Conservation (phyloP, 345 rosid species). For the Lumnitzera littorea region DNA sequence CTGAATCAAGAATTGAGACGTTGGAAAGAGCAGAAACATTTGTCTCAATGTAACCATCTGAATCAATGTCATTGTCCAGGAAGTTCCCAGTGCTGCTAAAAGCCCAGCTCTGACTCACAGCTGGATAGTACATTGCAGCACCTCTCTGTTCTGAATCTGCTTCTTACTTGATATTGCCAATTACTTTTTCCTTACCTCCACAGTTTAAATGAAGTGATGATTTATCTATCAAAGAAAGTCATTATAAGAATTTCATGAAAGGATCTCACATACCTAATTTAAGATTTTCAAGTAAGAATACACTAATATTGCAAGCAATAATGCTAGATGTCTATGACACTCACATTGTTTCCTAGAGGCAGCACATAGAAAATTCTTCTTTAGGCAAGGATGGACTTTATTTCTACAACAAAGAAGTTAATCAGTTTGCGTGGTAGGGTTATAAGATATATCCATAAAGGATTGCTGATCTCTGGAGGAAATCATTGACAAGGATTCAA, state of each 20-base stretch:
- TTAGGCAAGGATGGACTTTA: slow-evolving; percentile 44
- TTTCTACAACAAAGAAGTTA: slow-evolving; percentile 33
- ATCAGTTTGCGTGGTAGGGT: neutral
- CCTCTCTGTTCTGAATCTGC: slow-evolving; percentile 59
- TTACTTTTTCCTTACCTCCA: slow-evolving; percentile 51
- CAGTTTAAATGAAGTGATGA: slow-evolving; percentile 66
- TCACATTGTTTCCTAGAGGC: slow-evolving; percentile 36
- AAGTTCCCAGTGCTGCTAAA: slow-evolving; percentile 88
- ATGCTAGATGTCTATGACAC: slow-evolving; percentile 9
- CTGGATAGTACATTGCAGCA: slow-evolving; percentile 46
- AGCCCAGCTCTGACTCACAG: slow-evolving; percentile 48
- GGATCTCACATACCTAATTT: too few relatives aligned
- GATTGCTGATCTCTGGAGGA: too few relatives aligned
- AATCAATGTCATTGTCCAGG: slow-evolving; percentile 61
- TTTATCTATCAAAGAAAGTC: slow-evolving; percentile 23
- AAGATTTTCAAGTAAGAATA: too few relatives aligned
- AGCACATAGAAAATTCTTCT: slow-evolving; percentile 56
- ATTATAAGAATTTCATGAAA: neutral
- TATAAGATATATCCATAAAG: too few relatives aligned
- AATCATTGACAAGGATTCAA: neutral
- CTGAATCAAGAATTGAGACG: slow-evolving; percentile 22
- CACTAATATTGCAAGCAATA: neutral
- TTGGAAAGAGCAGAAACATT: slow-evolving; percentile 52
- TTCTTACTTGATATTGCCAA: slow-evolving; percentile 31
- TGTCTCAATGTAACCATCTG: slow-evolving; percentile 39